Base-by-base conservation (phyloP, 2,329 filamentous ascomycete genomes). In the Colletotrichum paranaense region DNA sequence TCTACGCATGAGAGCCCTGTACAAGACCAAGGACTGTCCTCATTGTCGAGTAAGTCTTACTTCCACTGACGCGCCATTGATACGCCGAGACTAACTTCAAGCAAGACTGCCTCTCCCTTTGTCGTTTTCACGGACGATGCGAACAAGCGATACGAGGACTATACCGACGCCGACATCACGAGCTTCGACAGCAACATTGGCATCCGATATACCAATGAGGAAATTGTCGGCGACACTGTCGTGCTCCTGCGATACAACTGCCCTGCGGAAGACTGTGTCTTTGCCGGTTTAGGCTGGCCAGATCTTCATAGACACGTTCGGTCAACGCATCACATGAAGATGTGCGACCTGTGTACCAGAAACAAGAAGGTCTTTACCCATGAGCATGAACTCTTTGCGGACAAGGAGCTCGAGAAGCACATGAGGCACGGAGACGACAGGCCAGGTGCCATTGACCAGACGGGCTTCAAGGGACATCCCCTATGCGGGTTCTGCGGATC, bases 321-420 rank as follows among this genome's bases (percentile, higher is more conserved):
- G 80, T 90, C 87, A 65, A 90, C 89, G 71, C 97, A 99, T 85
- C 88, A 92, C 76, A 97, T 96, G 84, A 92, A 94, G 80, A 95
- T 97, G 92, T 97, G 94, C 82, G 95, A 98, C 82, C 87, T 98
- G 12, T 98, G 95, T 83, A 89, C 95, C 7, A 88, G 95, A 73
- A 95, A 98, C 86, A 99, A 99, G 84, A 98, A 98, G 80, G 95
- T 98, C 42, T 99, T 99, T 78, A 98, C 97, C 1, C 97, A 99
- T 83, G 97, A 99, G 83, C 97, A 99, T 81, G 94, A 97, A 75
- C 88, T 99, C 1, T 98, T 98, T 81, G 93, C 94, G 1, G 89
- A 91, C 74, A 90, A 92, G 75, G 94, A 96, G 77, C 87, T 98
- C 62, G 92, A 94, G 77, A 93, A 91, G 78, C 97, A 99, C 82